Base-by-base conservation (phyloP, 176 grass and related monocot genomes). In the Oryza officinalis region DNA sequence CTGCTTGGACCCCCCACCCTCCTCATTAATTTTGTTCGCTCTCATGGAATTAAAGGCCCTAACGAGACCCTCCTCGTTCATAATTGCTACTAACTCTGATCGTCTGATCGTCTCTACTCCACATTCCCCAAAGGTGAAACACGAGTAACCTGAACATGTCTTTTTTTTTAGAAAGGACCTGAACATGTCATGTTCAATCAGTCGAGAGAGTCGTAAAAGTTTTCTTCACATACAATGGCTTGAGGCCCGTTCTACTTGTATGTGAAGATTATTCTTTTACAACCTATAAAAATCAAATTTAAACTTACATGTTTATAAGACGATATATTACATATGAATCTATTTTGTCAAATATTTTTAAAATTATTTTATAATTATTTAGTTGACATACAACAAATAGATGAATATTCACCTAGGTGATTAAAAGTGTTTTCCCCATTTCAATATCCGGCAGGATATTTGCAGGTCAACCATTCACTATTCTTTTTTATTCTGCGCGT, bases 21-120 rank as follows among this genome's bases (percentile, higher is more conserved):
- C 79, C 47, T 52, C 49, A 52, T 52, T 52, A 47, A 63, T 82
- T 87, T 67, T 74, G 69, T 50, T 74, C 40, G 22, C 33, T 41
- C n/a, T 45, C 50, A 14, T 37, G 66, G 63, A 35, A 74, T 45
- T 28, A 43, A 43, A 67, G 43, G 13, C 38, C 44, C 68, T 52
- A 52, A 54, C 68, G 15, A 43, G 32, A 64, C 27, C 22, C 5
- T 54, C 50, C 5, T 54, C 18, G 50, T 20, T 54, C 17, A 20
- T 57, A 9, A n/a, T 2, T 22, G 50, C 50, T 8, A 38, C 37
- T 38, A 8, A 54, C 50, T 54, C 45, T 47, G 45, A 47, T 45
- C 47, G 4, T 52, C 49, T 52, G 49, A 20, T 50, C 22, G 41
- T 28, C 60, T 75, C 60, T 75, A 71, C 65, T 75, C 22, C 70